phyloP scores from a whole-genome alignment of 805 yeast genomes.

The Saturnispora besseyi region DNA sequence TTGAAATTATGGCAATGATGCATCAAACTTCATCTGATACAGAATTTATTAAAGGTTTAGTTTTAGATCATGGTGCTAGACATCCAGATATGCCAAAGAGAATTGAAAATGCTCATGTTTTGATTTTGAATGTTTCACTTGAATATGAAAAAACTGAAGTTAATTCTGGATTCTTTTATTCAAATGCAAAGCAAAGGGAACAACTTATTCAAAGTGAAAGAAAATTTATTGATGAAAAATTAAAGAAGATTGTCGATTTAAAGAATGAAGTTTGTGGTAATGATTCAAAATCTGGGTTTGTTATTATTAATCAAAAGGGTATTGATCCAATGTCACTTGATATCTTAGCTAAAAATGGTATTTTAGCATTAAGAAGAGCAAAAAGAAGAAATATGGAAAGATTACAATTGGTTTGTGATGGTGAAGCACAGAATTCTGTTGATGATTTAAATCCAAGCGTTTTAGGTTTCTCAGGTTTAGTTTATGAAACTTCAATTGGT shows the following conservation, averaged over 20 bases:
- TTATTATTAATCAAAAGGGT: slow-evolving; percentile 95
- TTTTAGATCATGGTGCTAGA: slow-evolving; percentile 95
- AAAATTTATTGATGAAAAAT: slow-evolving; percentile 87
- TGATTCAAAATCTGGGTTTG: slow-evolving; percentile 69
- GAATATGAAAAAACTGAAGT: slow-evolving; percentile 98
- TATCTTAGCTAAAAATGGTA: slow-evolving; percentile 84
- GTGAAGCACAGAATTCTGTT: slow-evolving; percentile 95
- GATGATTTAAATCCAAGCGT: slow-evolving; percentile 78
- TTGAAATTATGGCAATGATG: slow-evolving; percentile 98
- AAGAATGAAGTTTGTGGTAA: slow-evolving; percentile 86
- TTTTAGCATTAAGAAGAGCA: slow-evolving; percentile 93
- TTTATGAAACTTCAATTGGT: slow-evolving; percentile 81
- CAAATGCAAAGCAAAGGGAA: slow-evolving; percentile 93
- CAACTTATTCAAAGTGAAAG: slow-evolving; percentile 90
- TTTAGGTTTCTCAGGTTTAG: slow-evolving; percentile 83
- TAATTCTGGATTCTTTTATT: slow-evolving; percentile 90
- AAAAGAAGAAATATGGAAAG: slow-evolving; percentile 99
- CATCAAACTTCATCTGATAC: slow-evolving; percentile 82
- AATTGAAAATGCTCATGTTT: slow-evolving; percentile 72
- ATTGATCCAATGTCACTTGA: slow-evolving; percentile 97
- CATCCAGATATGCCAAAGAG: slow-evolving; percentile 98
- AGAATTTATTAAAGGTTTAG: slow-evolving; percentile 75
- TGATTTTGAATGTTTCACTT: slow-evolving; percentile 85
- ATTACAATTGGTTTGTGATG: slow-evolving; percentile 91
- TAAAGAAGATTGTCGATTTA: slow-evolving; percentile 82